Conservation (phyloP, 2,329 filamentous ascomycete species). For the Aspergillus ruber region DNA sequence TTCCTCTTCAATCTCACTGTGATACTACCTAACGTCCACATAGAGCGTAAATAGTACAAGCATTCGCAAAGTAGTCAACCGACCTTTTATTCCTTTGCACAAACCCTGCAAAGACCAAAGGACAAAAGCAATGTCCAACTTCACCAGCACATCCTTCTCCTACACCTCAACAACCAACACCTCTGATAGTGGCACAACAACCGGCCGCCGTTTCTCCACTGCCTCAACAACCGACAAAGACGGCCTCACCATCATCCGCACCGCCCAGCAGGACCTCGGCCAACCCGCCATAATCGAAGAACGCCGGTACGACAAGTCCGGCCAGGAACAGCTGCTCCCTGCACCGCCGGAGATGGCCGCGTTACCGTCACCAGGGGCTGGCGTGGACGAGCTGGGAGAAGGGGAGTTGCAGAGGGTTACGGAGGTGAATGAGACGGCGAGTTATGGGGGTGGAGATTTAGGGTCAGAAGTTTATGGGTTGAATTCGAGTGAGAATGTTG, state of each 20-base stretch:
- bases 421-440: slow-evolving; percentile 18
- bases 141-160: slow-evolving; percentile 27
- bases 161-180: slow-evolving; percentile 25
- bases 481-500: neutral
- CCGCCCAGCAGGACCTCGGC: slow-evolving; percentile 29
- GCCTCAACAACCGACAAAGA: slow-evolving; percentile 25
- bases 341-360: neutral
- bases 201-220: slow-evolving; percentile 28
- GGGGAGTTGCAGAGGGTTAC: slow-evolving; percentile 22
- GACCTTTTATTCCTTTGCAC: no score
- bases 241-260: slow-evolving; percentile 28
- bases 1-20: neutral
- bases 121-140: slow-evolving; percentile 15
- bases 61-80: neutral
- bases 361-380: neutral
- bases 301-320: slow-evolving; percentile 25
- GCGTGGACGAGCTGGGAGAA: slow-evolving; percentile 8
- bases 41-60: neutral
- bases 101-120: neutral
- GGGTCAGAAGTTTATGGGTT: neutral
- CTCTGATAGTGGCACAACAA: slow-evolving; percentile 18
- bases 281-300: slow-evolving; percentile 28
- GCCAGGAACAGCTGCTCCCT: slow-evolving; percentile 20
- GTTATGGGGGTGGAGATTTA: slow-evolving; percentile 6
- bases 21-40: neutral